phyloP scores from a whole-genome alignment of 805 yeast species.

The Torulaspora gathmanii region DNA sequence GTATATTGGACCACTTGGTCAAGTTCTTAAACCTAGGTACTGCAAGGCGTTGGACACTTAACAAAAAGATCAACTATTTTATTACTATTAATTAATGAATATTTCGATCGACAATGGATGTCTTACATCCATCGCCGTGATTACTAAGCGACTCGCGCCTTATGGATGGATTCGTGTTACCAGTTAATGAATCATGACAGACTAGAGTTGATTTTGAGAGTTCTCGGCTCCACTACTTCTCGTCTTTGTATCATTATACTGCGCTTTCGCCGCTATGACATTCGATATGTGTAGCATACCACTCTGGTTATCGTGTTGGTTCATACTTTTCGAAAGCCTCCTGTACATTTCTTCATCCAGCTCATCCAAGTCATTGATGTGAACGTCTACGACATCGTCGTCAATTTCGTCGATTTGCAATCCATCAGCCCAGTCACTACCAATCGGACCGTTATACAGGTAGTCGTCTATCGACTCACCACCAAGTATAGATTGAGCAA shows the following conservation, averaged over 20 bases:
- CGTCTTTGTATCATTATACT: neutral
- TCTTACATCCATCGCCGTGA: no score
- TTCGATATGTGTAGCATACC: conserved; percentile 2
- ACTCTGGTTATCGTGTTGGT: neutral
- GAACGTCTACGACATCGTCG: conserved; percentile 26
- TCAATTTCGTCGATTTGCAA: conserved; percentile 21
- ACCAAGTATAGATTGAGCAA: conserved; percentile 5
- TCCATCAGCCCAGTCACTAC: conserved; percentile 10
- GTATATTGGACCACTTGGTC: no score
- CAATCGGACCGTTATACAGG: conserved; percentile 13
- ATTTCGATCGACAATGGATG: no score
- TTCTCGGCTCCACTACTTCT: neutral
- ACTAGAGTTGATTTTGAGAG: neutral
- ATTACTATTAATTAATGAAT: no score
- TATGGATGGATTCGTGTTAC: no score
- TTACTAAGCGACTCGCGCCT: no score
- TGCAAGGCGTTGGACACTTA: no score
- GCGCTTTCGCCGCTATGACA: conserved; percentile 1
- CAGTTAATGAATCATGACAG: no score
- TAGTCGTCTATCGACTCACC: conserved; percentile 12
- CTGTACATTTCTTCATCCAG: conserved; percentile 32
- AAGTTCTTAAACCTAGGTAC: no score
- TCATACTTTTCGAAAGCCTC: conserved; percentile 18
- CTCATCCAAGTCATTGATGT: conserved; percentile 30
- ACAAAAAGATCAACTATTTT: no score